These are phyloP conservation scores for Rhodotorula glutinis DNA, from an alignment of 1,284 basidiomycete species.

Conservation along the genomic window DNA sequence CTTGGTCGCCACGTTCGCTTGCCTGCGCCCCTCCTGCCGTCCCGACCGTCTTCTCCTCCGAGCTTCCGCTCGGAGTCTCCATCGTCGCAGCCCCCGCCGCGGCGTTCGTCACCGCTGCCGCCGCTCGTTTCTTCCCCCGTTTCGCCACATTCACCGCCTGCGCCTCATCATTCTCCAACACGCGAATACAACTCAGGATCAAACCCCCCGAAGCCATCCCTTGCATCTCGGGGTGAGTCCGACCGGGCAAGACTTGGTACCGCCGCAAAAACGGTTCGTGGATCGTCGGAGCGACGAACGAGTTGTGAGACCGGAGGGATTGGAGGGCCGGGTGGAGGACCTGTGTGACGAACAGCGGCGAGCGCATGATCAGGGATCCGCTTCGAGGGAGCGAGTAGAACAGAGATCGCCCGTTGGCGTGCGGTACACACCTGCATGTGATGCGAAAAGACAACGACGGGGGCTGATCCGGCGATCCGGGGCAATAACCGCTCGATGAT, in stretches of 20 bases:
- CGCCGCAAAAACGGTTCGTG: constrained; percentile 84
- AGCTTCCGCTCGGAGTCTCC: background rate
- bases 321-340: constrained; percentile 72
- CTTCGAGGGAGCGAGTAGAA: too few species aligned
- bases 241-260: constrained; percentile 92
- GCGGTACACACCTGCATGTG: constrained; percentile 15
- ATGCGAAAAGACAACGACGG: constrained; percentile 62
- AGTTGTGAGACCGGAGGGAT: constrained; percentile 63
- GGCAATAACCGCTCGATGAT: constrained; percentile 70
- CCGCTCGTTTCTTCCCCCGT: constrained; percentile 1
- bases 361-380: too few species aligned
- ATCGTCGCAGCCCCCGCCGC: background rate
- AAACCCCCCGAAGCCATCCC: constrained; percentile 86
- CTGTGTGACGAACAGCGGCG: too few species aligned
- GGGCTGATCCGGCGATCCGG: constrained; percentile 78
- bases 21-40: background rate
- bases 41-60: background rate
- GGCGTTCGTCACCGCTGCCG: background rate
- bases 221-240: constrained; percentile 94
- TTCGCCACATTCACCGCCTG: background rate
- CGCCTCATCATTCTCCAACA: constrained; percentile 40
- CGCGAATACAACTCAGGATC: constrained; percentile 59
- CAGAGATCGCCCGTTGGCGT: too few species aligned
- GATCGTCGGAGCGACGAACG: constrained; percentile 73
- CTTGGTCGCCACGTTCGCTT: too few species aligned